Percentiles rank a stretch among this genome's conserved stretches.
These are phyloP conservation scores for Pestalotiopsis fici DNA, from an alignment of 2,329 filamentous ascomycete genomes.

Conservation along the genomic window DNA sequence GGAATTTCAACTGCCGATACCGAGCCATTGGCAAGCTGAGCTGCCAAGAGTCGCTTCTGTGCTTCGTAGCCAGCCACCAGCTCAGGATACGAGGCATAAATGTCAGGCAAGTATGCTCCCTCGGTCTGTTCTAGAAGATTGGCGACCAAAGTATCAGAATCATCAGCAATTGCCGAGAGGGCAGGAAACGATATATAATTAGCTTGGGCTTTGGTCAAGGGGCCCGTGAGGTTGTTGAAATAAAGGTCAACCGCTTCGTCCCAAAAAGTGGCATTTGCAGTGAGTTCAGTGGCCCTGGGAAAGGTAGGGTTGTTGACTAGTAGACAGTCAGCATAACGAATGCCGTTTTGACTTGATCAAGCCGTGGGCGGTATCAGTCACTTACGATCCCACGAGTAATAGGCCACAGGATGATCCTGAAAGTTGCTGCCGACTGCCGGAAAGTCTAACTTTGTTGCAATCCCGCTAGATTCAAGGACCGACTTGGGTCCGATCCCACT, in stretches of 20 bases:
- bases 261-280: slow-evolving; percentile 19
- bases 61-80: slow-evolving; percentile 19
- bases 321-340: neutral
- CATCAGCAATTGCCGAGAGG: slow-evolving; percentile 6
- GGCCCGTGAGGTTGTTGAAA: slow-evolving; percentile 20
- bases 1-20: slow-evolving; percentile 1
- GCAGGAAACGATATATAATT: slow-evolving; percentile 17
- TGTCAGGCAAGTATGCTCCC: slow-evolving; percentile 15
- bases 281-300: slow-evolving; percentile 7
- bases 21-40: neutral
- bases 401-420: slow-evolving; percentile 20
- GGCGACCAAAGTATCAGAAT: slow-evolving; percentile 12
- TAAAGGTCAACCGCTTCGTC: slow-evolving; percentile 21
- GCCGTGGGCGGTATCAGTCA: neutral
- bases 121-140: slow-evolving; percentile 16
- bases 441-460: slow-evolving; percentile 11
- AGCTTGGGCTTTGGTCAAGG: slow-evolving; percentile 22
- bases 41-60: slow-evolving; percentile 8
- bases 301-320: slow-evolving; percentile 1
- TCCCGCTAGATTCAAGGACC: slow-evolving; percentile 11
- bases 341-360: neutral
- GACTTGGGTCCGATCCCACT: slow-evolving; percentile 31
- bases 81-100: slow-evolving; percentile 20
- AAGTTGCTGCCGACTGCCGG: slow-evolving; percentile 21
- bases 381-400: slow-evolving; percentile 11